Percentiles rank a stretch among this genome's conserved stretches.
Evolutionary conservation across 805 yeast genomes (phyloP).

Genomic region (Metschnikowia peoriensis): DNA sequence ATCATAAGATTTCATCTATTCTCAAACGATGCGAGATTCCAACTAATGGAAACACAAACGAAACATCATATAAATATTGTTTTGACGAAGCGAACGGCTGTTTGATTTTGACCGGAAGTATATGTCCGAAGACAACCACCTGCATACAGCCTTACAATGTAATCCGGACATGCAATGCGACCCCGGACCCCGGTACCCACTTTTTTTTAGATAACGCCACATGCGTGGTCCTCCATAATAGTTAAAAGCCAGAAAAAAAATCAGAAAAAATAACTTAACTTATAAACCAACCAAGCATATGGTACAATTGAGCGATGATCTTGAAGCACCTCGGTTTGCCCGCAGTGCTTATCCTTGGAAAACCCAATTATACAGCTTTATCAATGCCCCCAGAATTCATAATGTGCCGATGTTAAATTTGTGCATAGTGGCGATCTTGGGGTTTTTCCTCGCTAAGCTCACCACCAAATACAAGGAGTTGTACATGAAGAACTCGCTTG

Average conservation of each 20-base stretch:
- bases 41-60: too few species aligned
- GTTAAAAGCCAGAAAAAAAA: background rate
- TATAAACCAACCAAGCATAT: background rate
- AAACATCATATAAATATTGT: background rate
- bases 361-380: slow-evolving; percentile 12
- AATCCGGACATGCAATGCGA: background rate
- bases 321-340: background rate
- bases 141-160: background rate
- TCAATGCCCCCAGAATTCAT: slow-evolving; percentile 38
- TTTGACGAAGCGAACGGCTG: background rate
- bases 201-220: background rate
- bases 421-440: slow-evolving; percentile 48
- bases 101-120: background rate
- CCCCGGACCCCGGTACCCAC: background rate
- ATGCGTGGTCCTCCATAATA: background rate
- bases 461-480: slow-evolving; percentile 57
- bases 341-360: background rate
- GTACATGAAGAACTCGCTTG: slow-evolving; percentile 61
- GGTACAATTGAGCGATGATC: slow-evolving; percentile 8
- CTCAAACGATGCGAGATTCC: too few species aligned
- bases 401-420: slow-evolving; percentile 59
- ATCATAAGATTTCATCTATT: too few species aligned
- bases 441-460: slow-evolving; percentile 48
- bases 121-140: background rate
- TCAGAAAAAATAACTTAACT: too few species aligned